phyloP scores from a whole-genome alignment of 495 filamentous ascomycete genomes.

The Glarea lozoyensis region DNA sequence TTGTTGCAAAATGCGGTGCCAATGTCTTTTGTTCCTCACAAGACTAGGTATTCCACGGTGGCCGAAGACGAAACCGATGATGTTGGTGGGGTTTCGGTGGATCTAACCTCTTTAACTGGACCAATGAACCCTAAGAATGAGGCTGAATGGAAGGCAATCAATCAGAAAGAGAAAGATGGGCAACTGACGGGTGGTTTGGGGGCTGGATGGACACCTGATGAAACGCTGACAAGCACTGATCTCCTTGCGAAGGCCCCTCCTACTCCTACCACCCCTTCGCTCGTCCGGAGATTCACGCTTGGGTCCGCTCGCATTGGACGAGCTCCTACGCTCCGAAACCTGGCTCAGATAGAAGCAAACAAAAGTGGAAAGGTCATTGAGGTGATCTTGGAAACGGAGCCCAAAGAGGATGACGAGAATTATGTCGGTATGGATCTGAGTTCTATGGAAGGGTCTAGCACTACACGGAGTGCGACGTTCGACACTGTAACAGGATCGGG shows the following conservation, averaged over 20 bases:
- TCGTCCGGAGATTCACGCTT: constrained; percentile 14
- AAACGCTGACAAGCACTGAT: constrained; percentile 30
- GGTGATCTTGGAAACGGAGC: constrained; percentile 38
- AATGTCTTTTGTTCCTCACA: constrained; percentile 7
- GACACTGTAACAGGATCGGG: not conserved
- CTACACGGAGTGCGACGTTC: constrained; percentile 4
- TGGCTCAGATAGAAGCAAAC: constrained; percentile 42
- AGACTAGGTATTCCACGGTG: constrained; percentile 10
- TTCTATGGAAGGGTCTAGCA: constrained; percentile 16
- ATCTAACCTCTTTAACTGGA: constrained; percentile 16
- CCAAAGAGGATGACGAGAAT: constrained; percentile 16
- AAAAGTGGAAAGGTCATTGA: constrained; percentile 41
- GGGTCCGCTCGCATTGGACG: constrained; percentile 19
- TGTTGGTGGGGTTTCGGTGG: constrained; percentile 2
- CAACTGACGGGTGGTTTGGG: constrained; percentile 41
- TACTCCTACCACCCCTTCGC: constrained; percentile 18
- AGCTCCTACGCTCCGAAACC: constrained; percentile 27
- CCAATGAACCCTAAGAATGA: constrained; percentile 12
- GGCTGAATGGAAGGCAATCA: constrained; percentile 8
- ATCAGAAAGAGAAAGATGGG: constrained; percentile 29
- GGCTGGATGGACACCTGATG: constrained; percentile 29
- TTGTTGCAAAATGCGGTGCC: constrained; percentile 12
- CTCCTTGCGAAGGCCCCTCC: constrained; percentile 29
- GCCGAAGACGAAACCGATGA: constrained; percentile 14
- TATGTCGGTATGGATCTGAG: constrained; percentile 27